Conservation (phyloP, 805 yeast species). For the Candida oleophila region DNA sequence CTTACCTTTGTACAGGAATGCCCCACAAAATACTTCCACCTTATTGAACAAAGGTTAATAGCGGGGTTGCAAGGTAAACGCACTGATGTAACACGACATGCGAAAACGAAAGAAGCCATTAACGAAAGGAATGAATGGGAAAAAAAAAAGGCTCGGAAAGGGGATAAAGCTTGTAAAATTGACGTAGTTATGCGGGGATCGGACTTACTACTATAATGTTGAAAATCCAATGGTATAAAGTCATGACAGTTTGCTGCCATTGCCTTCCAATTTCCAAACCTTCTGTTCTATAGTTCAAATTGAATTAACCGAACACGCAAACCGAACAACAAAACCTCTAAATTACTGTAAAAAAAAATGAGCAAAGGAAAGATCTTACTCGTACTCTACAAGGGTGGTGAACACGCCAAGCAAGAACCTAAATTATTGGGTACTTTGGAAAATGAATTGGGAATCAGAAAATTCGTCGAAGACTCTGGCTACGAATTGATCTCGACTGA, state of each 20-base stretch:
- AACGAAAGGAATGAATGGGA: neutral
- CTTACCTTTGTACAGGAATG: neutral
- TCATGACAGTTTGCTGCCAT: neutral
- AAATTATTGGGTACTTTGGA: constrained; percentile 68
- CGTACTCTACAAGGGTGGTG: constrained; percentile 58
- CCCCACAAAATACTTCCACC: neutral
- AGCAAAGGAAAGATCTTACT: constrained; percentile 41
- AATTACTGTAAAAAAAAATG: neutral
- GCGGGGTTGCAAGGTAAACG: neutral
- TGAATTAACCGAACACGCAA: neutral
- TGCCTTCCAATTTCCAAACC: no score
- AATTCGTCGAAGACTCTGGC: constrained; percentile 64
- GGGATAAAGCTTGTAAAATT: neutral
- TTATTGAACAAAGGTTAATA: neutral
- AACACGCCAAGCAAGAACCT: constrained; percentile 59
- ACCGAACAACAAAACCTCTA: neutral
- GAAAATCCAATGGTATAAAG: neutral
- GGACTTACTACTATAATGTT: neutral
- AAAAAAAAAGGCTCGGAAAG: neutral
- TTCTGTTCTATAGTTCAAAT: neutral
- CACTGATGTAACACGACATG: no score
- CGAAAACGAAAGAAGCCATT: neutral
- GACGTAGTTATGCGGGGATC: neutral
- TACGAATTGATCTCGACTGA: constrained; percentile 65
- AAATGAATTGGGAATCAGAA: constrained; percentile 70